phyloP scores from a whole-genome alignment of 345 rosid species.

The Brassica carinata region DNA sequence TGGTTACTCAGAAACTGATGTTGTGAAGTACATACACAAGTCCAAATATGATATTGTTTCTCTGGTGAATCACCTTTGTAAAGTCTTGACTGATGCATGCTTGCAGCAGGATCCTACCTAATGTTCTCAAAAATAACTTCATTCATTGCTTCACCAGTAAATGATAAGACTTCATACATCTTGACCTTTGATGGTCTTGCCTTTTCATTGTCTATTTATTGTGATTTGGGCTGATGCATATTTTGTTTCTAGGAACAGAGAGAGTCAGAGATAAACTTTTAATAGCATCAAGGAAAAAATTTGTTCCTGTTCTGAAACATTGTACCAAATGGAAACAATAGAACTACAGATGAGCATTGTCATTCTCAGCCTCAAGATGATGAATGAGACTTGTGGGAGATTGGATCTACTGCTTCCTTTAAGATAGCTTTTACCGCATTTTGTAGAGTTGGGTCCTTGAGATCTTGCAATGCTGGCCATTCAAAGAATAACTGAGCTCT shows the following conservation, averaged over 20 bases:
- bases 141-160: background rate
- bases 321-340: background rate
- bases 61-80: background rate
- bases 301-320: conserved; percentile 5
- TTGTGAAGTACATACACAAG: background rate
- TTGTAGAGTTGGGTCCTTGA: conserved; percentile 73
- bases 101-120: background rate
- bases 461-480: conserved; percentile 63
- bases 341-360: conserved; percentile 2
- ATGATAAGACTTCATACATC: too few relatives aligned
- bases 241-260: too few relatives aligned
- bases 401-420: background rate
- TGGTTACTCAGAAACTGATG: background rate
- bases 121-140: background rate
- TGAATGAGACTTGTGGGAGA: background rate
- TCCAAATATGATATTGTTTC: background rate
- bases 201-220: background rate
- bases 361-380: conserved; percentile 7
- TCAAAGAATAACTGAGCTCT: conserved; percentile 67
- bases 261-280: background rate
- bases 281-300: background rate
- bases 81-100: background rate
- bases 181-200: too few relatives aligned
- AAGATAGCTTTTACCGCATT: conserved; percentile 59
- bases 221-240: background rate